These are phyloP conservation scores for Metarhizium robertsii DNA, from an alignment of 2,329 filamentous ascomycete genomes.

Conservation along the genomic window DNA sequence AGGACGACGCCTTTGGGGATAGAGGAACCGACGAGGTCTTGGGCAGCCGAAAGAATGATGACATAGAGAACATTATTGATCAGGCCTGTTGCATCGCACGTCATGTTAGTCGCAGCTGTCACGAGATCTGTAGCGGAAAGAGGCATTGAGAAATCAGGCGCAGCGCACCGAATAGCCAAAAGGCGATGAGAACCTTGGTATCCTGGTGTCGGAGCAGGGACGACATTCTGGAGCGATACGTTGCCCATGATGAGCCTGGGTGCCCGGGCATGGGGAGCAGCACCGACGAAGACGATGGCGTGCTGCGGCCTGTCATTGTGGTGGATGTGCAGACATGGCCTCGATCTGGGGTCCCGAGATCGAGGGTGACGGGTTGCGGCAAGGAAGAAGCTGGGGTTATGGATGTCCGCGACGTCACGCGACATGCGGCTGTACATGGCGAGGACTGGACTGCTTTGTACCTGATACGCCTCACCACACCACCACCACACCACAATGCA, in stretches of 20 bases:
- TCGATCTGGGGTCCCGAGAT: background rate
- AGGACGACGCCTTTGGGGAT: conserved; percentile 89
- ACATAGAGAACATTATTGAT: conserved; percentile 99
- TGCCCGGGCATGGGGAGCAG: conserved; percentile 49
- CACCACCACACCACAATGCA: too few relatives aligned
- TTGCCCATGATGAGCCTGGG: conserved; percentile 60
- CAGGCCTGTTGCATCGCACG: conserved; percentile 18
- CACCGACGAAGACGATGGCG: conserved; percentile 32
- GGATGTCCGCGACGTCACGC: background rate
- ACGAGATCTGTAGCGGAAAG: background rate
- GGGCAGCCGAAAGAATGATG: conserved; percentile 87
- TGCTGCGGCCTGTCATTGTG: conserved; percentile 27
- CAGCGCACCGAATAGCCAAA: conserved; percentile 80
- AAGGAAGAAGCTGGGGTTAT: background rate
- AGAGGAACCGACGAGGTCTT: conserved; percentile 86
- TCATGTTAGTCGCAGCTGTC: background rate
- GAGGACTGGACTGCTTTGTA: too few relatives aligned
- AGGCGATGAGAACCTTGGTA: conserved; percentile 64
- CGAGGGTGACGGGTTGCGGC: background rate
- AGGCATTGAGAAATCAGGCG: background rate
- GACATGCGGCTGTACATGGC: background rate
- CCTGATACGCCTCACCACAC: too few relatives aligned
- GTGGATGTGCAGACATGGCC: background rate
- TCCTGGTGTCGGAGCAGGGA: conserved; percentile 59
- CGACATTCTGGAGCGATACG: conserved; percentile 57